Conservation (phyloP, 108 stramenopile species). For the Nitzschia sp. region DNA sequence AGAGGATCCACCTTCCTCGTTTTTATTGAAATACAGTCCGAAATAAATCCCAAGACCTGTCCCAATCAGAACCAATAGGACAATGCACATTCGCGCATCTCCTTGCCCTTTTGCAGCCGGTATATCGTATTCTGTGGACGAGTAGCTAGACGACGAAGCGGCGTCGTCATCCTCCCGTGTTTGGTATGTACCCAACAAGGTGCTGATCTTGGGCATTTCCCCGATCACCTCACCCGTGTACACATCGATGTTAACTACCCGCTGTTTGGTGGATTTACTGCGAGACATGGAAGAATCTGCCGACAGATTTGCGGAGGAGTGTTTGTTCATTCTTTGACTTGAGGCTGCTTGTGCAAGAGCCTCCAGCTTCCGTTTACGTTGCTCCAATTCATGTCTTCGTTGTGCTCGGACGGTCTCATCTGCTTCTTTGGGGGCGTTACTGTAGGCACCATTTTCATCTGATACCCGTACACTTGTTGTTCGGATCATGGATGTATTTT, state of each 20-base stretch:
- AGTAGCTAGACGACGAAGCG: background rate
- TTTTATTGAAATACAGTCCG: background rate
- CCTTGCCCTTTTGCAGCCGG: background rate
- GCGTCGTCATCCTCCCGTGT: background rate
- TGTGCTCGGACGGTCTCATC: background rate
- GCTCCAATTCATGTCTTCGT: background rate
- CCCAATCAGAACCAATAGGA: conserved; percentile 2
- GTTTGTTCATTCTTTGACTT: background rate
- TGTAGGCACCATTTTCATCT: background rate
- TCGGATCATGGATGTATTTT: background rate
- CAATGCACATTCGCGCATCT: background rate
- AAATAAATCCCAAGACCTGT: conserved; percentile 1
- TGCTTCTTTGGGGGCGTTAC: background rate
- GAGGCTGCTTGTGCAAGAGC: background rate
- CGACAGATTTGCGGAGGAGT: background rate
- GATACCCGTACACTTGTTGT: background rate
- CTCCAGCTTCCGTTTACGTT: conserved; percentile 11
- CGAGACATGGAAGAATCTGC: background rate
- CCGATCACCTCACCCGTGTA: conserved; percentile 18
- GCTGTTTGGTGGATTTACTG: background rate
- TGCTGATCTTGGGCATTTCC: conserved; percentile 4
- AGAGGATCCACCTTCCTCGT: background rate
- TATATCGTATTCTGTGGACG: conserved; percentile 3
- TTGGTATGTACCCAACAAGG: background rate
- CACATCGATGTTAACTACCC: conserved; percentile 11